Conservation (phyloP, 345 rosid genomes). For the Mercurialis annua region DNA sequence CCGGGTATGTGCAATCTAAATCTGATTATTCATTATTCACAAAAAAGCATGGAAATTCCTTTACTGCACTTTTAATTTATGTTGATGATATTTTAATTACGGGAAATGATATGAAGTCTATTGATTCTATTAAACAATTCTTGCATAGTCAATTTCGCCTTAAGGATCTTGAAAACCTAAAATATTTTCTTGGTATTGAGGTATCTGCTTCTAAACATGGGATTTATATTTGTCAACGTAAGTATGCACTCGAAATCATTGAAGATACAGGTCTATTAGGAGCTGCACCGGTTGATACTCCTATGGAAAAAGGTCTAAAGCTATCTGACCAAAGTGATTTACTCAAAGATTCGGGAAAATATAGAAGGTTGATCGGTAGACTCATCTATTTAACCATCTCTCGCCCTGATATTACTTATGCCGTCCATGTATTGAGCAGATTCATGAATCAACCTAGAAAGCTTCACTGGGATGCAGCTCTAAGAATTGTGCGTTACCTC, state of each 20-base stretch:
- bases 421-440: background rate
- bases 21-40: background rate
- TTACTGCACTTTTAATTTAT: background rate
- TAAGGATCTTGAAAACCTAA: background rate
- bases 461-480: background rate
- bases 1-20: background rate
- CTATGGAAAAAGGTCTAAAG: background rate
- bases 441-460: background rate
- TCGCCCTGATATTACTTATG: background rate
- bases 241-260: background rate
- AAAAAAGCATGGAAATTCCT: background rate
- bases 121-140: background rate
- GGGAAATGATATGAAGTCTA: background rate
- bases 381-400: background rate
- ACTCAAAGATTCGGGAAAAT: background rate
- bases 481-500: background rate
- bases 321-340: background rate
- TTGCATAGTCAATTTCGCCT: background rate
- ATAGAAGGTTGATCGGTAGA: background rate
- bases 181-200: too few relatives aligned
- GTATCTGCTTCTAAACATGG: background rate
- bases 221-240: background rate
- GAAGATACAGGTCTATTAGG: background rate
- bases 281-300: background rate
- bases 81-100: background rate